Base-by-base conservation (phyloP, 1,284 basidiomycete species). In the Ustilago trichophora region DNA sequence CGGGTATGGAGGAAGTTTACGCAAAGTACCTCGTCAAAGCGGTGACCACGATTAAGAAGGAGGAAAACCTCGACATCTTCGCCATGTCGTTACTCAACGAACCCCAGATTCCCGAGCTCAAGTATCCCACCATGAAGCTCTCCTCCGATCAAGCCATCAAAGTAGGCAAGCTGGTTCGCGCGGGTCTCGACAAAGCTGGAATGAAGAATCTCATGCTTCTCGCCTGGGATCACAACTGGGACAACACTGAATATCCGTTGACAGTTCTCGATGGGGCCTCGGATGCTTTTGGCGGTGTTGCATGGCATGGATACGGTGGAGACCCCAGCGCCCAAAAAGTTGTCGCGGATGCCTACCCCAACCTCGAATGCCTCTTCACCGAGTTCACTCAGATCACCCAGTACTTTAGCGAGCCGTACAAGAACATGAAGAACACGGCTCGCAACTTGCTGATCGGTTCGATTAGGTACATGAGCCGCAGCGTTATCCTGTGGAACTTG, bases 301-400 rank as follows among this genome's bases (percentile, higher is more conserved):
- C 74, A 4, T 76, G 72, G 70, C 74, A 76, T 41, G 73, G 74
- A 22, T 76, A 76, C 32, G 62, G 58, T 4, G 74, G 72, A 13
- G 9, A 45, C 3, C 70, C 74, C 0, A 13, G 6, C 4, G n/a
- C 31, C 0, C 74, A 76, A 35, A 45, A 60, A 16, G 22, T 33
- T 0, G 51, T 73, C 27, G 50, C 48, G 32, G 43, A 64, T 11
- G 72, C 74, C 13, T 76, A 64, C 44, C 70, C 72, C 9, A 27
- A 29, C 25, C 45, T 47, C 21, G 52, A 54, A 25, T 47, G 43
- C 11, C 64, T 55, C 49, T 65, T 76, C 19, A 72, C 69, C 36
- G 73, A 76, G 44, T 56, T 51, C 36, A 76, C 73, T 13, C 15
- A 41, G 12, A 47, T 76, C 6, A 74, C 73, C 3, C 73, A 76